Percentiles rank a stretch among this genome's conserved stretches.
Conservation (phyloP, 1,284 basidiomycete genomes). For the Xerocomus nothofagi region DNA sequence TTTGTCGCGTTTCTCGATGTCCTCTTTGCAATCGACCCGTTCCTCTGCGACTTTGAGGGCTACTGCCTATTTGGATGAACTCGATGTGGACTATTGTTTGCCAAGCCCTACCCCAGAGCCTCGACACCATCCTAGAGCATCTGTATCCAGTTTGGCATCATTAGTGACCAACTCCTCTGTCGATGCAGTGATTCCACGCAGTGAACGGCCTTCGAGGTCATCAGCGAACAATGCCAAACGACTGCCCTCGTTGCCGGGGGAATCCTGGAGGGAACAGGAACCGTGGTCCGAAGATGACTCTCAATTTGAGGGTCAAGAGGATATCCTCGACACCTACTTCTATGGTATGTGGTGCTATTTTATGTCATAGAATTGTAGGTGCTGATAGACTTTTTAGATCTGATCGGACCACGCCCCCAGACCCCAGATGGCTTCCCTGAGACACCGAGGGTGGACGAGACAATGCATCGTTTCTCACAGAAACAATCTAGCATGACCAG, state of each 20-base stretch:
- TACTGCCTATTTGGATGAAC: constrained; percentile 38
- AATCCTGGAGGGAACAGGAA: constrained; percentile 36
- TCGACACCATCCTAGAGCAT: constrained; percentile 40
- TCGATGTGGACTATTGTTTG: constrained; percentile 43
- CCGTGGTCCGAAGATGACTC: constrained; percentile 18
- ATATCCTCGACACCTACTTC: constrained; percentile 51
- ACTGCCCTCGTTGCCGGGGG: constrained; percentile 19
- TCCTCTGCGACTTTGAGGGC: constrained; percentile 24
- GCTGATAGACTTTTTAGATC: constrained; percentile 32
- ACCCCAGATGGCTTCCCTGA: constrained; percentile 15
- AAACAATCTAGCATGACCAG: constrained; percentile 7
- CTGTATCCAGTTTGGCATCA: constrained; percentile 59
- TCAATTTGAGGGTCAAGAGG: constrained; percentile 42
- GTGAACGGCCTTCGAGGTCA: constrained; percentile 14
- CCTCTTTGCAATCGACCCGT: constrained; percentile 23
- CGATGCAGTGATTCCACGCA: constrained; percentile 51
- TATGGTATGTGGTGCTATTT: constrained; percentile 37
- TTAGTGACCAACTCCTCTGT: constrained; percentile 56
- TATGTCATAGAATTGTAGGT: not conserved
- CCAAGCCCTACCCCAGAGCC: constrained; percentile 37
- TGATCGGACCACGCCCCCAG: constrained; percentile 37
- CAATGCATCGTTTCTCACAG: constrained; percentile 10
- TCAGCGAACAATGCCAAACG: constrained; percentile 1
- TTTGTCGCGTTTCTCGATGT: constrained; percentile 21
- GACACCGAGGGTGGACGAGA: constrained; percentile 20